Base-by-base conservation (phyloP, 2,329 filamentous ascomycete genomes). In the Aureobasidium vineae region DNA sequence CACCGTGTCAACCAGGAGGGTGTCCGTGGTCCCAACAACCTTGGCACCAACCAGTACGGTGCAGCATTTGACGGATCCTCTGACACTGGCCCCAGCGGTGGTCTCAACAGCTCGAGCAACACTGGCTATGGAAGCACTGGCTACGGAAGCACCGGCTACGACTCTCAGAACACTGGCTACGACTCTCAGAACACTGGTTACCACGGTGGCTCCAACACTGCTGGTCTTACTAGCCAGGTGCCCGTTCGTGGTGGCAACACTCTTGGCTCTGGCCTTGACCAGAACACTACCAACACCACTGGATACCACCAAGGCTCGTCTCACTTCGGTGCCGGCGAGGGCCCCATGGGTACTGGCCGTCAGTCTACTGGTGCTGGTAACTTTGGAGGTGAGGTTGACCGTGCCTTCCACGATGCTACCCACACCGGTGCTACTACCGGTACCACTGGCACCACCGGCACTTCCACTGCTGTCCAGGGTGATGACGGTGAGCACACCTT, bases 1-100 rank as follows among this genome's bases (percentile, higher is more conserved):
- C 86, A 86, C 72, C 76, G 76, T 43, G 79, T 79, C 50, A 74
- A 78, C 56, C 70, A 72, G 33, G 78, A 77, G 31, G 75, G 70
- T 47, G 69, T 77, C 31, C 72, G 75, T 56, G 73, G 74, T 68
- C 69, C 66, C 36, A 49, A 69, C 23, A 65, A 68, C 40, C n/a
- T 66, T 19, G 65, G 65, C 49, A 60, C 45, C n/a, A 31, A 54
- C 53, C 23, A 41, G 45, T 57, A 69, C 63, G 54, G 56, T 23
- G 33, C 28, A 28, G 59, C 50, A 68, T 63, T 45, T 63, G 49
- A 68, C 38, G 63, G 66, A 19, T 67, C 68, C 31, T 49, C 56
- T 65, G 65, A 63, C 40, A 61, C 41, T 31, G 59, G 45, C 13
- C 31, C 31, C 15, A 59, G 40, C 54, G 38, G 38, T 21, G 50